Conservation (phyloP, 1,139 yeast genomes). For the Blastobotrys arbuscula region DNA sequence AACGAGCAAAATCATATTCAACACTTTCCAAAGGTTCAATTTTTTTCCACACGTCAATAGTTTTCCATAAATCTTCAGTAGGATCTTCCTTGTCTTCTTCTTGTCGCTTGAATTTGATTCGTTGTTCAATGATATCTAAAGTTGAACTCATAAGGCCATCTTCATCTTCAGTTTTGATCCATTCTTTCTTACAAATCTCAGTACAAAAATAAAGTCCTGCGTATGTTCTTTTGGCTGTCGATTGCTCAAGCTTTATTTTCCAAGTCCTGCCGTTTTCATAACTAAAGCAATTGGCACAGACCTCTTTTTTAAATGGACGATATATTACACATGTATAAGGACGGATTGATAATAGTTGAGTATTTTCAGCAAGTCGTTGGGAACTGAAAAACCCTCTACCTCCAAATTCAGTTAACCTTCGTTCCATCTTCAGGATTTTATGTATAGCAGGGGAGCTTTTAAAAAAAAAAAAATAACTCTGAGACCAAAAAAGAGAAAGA, state of each 20-base stretch:
- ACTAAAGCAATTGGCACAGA: conserved; percentile 51
- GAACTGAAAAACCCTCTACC: conserved; percentile 65
- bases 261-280: conserved; percentile 48
- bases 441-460: not conserved
- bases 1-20: conserved; percentile 39
- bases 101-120: conserved; percentile 3
- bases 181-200: conserved; percentile 39
- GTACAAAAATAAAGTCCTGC: conserved; percentile 56
- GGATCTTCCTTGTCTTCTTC: not conserved
- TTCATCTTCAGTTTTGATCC: conserved; percentile 31
- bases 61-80: conserved; percentile 18
- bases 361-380: conserved; percentile 27
- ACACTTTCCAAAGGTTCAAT: conserved; percentile 33
- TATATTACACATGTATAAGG: conserved; percentile 48
- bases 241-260: conserved; percentile 32
- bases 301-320: conserved; percentile 59
- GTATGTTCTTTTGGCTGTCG: conserved; percentile 26
- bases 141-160: conserved; percentile 30
- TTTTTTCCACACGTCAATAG: not conserved
- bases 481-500: not conserved
- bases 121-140: conserved; percentile 31
- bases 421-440: conserved; percentile 7
- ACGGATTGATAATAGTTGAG: conserved; percentile 39
- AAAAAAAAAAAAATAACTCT: not conserved
- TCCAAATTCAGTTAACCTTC: conserved; percentile 34